Conservation (phyloP, 164 flowering plant genomes). For the Taxillus chinensis region DNA sequence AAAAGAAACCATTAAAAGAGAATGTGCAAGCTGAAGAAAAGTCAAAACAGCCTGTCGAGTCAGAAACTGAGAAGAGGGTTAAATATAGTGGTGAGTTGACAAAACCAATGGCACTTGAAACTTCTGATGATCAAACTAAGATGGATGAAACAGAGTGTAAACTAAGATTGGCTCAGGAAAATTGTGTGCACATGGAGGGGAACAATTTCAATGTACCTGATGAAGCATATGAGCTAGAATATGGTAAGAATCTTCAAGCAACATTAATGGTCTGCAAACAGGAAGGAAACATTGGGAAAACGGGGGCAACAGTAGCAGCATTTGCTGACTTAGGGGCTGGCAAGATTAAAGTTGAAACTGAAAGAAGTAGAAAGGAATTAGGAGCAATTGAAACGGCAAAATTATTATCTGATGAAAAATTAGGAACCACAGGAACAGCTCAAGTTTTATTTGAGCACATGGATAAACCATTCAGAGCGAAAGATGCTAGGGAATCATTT, state of each 20-base stretch:
- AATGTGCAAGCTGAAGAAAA: not conserved
- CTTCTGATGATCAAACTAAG: not conserved
- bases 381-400: conserved; percentile 10
- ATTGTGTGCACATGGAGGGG: conserved; percentile 4
- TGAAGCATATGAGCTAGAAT: conserved; percentile 9
- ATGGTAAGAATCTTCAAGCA: conserved; percentile 4
- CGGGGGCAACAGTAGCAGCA: conserved; percentile 6
- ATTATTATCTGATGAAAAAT: conserved; percentile 5
- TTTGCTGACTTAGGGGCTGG: conserved; percentile 14
- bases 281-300: conserved; percentile 4
- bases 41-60: not conserved
- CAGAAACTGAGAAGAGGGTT: not conserved
- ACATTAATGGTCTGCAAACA: not conserved
- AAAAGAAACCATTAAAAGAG: not conserved
- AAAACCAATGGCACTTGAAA: not conserved
- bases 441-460: conserved; percentile 9
- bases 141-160: not conserved
- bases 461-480: conserved; percentile 4
- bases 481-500: conserved; percentile 9
- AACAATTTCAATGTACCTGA: conserved; percentile 7
- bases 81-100: not conserved
- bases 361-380: conserved; percentile 1
- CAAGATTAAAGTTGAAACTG: not conserved
- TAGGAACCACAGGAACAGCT: conserved; percentile 3
- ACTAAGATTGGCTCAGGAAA: conserved; percentile 5